These are phyloP conservation scores for Ophiostoma ips DNA, from an alignment of 2,329 filamentous ascomycete species.

Conservation along the genomic window DNA sequence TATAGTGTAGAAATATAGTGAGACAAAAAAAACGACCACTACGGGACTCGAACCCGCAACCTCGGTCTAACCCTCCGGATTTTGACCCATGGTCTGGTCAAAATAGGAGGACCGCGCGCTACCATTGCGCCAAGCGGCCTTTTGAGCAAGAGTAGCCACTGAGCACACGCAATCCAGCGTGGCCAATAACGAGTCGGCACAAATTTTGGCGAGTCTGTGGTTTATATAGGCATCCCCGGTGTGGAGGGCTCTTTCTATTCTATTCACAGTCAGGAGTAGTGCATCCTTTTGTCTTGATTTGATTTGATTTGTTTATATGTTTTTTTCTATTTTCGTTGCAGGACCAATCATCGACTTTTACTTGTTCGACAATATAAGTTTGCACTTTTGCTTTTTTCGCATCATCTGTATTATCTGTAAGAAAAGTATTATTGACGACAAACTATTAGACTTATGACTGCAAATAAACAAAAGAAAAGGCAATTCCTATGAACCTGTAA, in stretches of 20 bases:
- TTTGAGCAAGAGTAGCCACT: background rate
- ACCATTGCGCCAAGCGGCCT: slow-evolving; percentile 18
- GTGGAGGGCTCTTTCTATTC: too few species aligned
- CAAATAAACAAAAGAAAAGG: too few species aligned
- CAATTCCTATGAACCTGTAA: too few species aligned
- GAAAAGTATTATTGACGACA: background rate
- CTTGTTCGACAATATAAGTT: too few species aligned
- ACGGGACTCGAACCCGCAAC: slow-evolving; percentile 18
- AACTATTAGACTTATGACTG: too few species aligned
- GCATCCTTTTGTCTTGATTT: too few species aligned
- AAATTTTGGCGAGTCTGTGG: background rate
- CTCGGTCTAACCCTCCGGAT: slow-evolving; percentile 14
- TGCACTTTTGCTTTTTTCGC: too few species aligned
- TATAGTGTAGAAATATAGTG: background rate
- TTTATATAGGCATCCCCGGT: slow-evolving; percentile 13
- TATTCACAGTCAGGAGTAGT: too few species aligned
- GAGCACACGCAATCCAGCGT: slow-evolving; percentile 4
- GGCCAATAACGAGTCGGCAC: slow-evolving; percentile 13
- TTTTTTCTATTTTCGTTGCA: too few species aligned
- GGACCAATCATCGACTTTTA: too few species aligned
- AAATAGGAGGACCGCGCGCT: slow-evolving; percentile 18
- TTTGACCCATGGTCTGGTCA: slow-evolving; percentile 9
- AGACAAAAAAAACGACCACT: slow-evolving; percentile 14
- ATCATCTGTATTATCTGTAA: too few species aligned
- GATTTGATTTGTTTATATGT: too few species aligned